Conservation (phyloP, 768 basidiomycete genomes). For the Termitomyces sp. region DNA sequence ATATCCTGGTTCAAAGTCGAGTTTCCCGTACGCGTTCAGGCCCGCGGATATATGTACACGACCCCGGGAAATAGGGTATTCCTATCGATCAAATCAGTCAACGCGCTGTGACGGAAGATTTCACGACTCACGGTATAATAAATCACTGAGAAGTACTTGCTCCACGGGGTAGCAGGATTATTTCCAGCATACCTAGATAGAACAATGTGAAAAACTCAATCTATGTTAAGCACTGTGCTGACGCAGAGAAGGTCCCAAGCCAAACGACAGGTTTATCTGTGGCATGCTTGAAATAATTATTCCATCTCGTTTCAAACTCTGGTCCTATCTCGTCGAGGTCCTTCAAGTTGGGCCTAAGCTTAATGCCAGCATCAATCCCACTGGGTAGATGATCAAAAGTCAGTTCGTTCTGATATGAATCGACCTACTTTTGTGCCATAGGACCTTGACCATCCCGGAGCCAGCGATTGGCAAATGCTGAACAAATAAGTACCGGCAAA, state of each 20-base stretch:
- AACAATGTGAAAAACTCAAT: constrained; percentile 17
- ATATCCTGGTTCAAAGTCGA: constrained; percentile 42
- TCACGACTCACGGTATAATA: constrained; percentile 18
- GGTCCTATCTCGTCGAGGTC: constrained; percentile 50
- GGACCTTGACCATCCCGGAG: constrained; percentile 18
- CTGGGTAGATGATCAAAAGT: constrained; percentile 21
- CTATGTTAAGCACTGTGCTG: constrained; percentile 11
- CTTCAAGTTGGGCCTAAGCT: constrained; percentile 43
- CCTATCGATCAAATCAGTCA: constrained; percentile 15
- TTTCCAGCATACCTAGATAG: constrained; percentile 14
- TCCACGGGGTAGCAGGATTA: constrained; percentile 13
- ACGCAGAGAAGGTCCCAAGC: constrained; percentile 38
- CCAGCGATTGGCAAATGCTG: constrained; percentile 16
- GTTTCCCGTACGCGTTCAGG: constrained; percentile 32
- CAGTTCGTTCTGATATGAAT: neutral
- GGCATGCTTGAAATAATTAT: constrained; percentile 39
- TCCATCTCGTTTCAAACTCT: constrained; percentile 45
- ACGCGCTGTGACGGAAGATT: constrained; percentile 11
- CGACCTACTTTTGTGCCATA: constrained; percentile 47
- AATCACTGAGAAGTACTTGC: constrained; percentile 22
- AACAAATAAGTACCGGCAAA: neutral
- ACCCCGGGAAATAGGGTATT: constrained; percentile 44
- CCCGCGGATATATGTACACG: constrained; percentile 43
- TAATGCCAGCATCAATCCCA: constrained; percentile 50
- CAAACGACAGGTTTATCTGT: constrained; percentile 54